Conservation (phyloP, 176 grass and related monocot genomes). For the Urochloa ruziziensis region DNA sequence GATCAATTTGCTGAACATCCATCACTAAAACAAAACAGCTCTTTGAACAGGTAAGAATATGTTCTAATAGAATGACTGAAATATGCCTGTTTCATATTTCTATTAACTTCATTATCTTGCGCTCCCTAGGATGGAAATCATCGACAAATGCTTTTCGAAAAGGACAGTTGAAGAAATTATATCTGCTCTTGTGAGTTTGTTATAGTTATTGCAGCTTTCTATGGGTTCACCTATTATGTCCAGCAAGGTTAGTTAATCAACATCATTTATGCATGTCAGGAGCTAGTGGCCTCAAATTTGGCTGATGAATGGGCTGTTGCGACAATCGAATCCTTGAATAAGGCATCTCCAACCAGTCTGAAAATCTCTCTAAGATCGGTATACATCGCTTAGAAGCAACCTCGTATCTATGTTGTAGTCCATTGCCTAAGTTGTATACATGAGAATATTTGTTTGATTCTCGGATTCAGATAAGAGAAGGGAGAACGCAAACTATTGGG, state of each 20-base stretch:
- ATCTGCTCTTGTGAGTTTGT: slow-evolving; percentile 71
- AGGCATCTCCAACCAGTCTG: slow-evolving; percentile 81
- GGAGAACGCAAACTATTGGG: no score
- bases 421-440: not conserved
- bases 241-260: slow-evolving; percentile 10
- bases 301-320: slow-evolving; percentile 47
- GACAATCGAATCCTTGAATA: slow-evolving; percentile 66
- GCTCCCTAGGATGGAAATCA: slow-evolving; percentile 58
- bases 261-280: slow-evolving; percentile 45
- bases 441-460: not conserved
- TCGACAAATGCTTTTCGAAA: slow-evolving; percentile 86
- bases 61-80: not conserved
- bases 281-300: slow-evolving; percentile 53
- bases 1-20: slow-evolving; percentile 63
- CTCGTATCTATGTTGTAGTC: not conserved
- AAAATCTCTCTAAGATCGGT: slow-evolving; percentile 84
- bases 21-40: slow-evolving; percentile 64
- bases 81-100: not conserved
- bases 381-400: not conserved
- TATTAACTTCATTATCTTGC: not conserved
- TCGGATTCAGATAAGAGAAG: slow-evolving; percentile 68
- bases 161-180: slow-evolving; percentile 37
- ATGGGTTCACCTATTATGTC: not conserved
- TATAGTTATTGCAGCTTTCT: slow-evolving; percentile 11
- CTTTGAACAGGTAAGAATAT: slow-evolving; percentile 50